Evolutionary conservation across 148 eudicot genomes (phyloP), one percentile per base, ranked within the genome.

Genomic region (Hydrangea macrophylla): DNA sequence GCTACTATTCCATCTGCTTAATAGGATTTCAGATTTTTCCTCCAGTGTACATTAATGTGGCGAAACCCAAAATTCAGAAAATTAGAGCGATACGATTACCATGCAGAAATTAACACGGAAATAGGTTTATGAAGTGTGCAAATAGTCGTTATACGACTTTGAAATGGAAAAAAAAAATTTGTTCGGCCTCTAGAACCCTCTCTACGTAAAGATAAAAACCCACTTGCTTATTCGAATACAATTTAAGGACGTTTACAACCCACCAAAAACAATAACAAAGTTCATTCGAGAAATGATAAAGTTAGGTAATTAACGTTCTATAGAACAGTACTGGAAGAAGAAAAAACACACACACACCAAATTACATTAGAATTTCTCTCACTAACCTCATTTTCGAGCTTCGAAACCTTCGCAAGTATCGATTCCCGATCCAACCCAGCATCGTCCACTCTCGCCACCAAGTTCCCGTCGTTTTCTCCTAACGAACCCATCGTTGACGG

Each of bases 371-470:
- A 9, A 67, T 40, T 9, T 32, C 1, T 31, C 53, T 13, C 11
- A 65, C 79, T 24, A 7, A 94, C 99, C 93, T 94, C 99, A 42
- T 85, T 90, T 57, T 91, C 90, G 30, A 94, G 92, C 75, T 75
- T 78, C 5, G 80, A 69, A 28, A 85, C 71, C 70, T 68, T 83
- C 22, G 72, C 82, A 68, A 37, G 72, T 65, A 83, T 58, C 65
- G 71, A 62, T 42, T 70, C 81, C 48, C 51, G 66, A 75, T 80
- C 90, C 81, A 76, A 30, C 17, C 40, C 40, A 11, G 63, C 55
- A 24, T 58, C 71, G 31, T 68, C 60, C 23, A 61, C 36, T 31
- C 48, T 3, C 26, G 33, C 55, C 67, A 48, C 53, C 15, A 35
- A 40, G 9, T 26, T 45, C 67, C 74, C 88, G 6, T 70, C 72